Percentiles rank a stretch among this genome's conserved stretches.
Conservation (phyloP, 2,329 filamentous ascomycete genomes). For the Parastagonospora nodorum region DNA sequence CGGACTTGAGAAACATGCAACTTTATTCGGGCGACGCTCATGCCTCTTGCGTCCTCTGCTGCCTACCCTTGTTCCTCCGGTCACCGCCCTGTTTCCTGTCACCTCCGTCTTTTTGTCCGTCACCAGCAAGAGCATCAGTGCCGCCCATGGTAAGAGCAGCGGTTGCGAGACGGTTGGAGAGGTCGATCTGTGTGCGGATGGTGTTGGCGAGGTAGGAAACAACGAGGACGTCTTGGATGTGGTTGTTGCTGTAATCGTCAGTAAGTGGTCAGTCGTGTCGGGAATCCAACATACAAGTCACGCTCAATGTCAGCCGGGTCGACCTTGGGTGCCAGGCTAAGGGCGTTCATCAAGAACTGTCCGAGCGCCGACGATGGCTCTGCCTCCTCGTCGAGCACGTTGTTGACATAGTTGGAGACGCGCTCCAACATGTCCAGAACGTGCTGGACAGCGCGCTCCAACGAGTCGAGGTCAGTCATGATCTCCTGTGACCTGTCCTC, state of each 20-base stretch:
- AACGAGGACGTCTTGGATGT: slow-evolving; percentile 98
- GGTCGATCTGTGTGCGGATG: slow-evolving; percentile 97
- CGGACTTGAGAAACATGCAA: slow-evolving; percentile 15
- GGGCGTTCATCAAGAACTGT: slow-evolving; percentile 92
- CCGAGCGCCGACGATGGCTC: slow-evolving; percentile 89
- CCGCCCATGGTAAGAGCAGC: slow-evolving; percentile 56
- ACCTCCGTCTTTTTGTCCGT: slow-evolving; percentile 41
- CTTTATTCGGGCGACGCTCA: slow-evolving; percentile 26
- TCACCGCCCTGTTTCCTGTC: slow-evolving; percentile 38
- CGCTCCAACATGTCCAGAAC: slow-evolving; percentile 89
- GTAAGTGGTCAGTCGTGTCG: slow-evolving; percentile 16
- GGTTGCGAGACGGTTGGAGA: slow-evolving; percentile 89
- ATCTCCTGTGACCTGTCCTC: slow-evolving; percentile 76
- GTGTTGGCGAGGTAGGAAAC: slow-evolving; percentile 98
- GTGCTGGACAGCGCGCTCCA: slow-evolving; percentile 85
- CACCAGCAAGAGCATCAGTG: slow-evolving; percentile 43
- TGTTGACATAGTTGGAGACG: slow-evolving; percentile 88
- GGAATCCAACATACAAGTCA: slow-evolving; percentile 71
- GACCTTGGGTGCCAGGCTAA: slow-evolving; percentile 93
- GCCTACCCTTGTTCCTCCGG: slow-evolving; percentile 37
- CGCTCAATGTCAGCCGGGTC: slow-evolving; percentile 87
- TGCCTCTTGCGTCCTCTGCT: slow-evolving; percentile 40
- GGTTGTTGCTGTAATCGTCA: slow-evolving; percentile 75
- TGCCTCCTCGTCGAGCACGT: slow-evolving; percentile 90
- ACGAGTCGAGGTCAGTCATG: slow-evolving; percentile 84